Percentiles rank a stretch among this genome's conserved stretches.
phyloP scores from a whole-genome alignment of 768 basidiomycete genomes.

The Terana coerulea region DNA sequence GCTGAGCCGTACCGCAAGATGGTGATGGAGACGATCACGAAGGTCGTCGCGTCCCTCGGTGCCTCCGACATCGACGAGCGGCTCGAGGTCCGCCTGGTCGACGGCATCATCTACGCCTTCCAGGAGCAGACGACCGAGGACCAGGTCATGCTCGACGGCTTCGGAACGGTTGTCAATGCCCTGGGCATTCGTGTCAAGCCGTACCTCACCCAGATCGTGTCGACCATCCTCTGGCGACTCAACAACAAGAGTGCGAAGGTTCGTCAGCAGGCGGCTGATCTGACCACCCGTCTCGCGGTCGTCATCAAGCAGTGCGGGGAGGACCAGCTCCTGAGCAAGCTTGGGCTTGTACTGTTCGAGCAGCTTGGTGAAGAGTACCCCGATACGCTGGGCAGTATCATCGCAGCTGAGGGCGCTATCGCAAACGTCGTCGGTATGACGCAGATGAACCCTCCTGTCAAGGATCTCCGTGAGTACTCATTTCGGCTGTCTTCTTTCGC shows the following conservation, averaged over 20 bases:
- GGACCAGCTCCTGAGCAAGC: slow-evolving; percentile 91
- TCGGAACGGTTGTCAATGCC: slow-evolving; percentile 96
- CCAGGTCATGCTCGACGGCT: slow-evolving; percentile 98
- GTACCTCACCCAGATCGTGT: slow-evolving; percentile 97
- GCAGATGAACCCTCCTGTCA: slow-evolving; percentile 99
- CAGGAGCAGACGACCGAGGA: slow-evolving; percentile 99
- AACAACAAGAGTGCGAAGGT: slow-evolving; percentile 99
- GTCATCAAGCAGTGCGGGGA: slow-evolving; percentile 99
- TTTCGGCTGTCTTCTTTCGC: background rate
- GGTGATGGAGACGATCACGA: slow-evolving; percentile 99
- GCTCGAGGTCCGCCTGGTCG: slow-evolving; percentile 89
- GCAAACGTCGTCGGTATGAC: slow-evolving; percentile 99
- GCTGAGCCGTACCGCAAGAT: slow-evolving; percentile 95
- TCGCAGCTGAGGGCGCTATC: slow-evolving; percentile 97
- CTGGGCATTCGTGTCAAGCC: slow-evolving; percentile 96
- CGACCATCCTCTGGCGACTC: slow-evolving; percentile 97
- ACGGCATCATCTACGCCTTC: slow-evolving; percentile 99
- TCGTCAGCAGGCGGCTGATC: slow-evolving; percentile 97
- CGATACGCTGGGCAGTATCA: slow-evolving; percentile 98
- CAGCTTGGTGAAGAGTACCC: slow-evolving; percentile 99
- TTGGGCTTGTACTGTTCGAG: slow-evolving; percentile 95
- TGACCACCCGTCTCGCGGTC: slow-evolving; percentile 91
- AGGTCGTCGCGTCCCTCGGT: slow-evolving; percentile 88
- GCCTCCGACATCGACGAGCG: slow-evolving; percentile 98
- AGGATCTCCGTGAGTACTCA: slow-evolving; percentile 84